A percentile compares a stretch with the other conserved stretches of the same genome.
phyloP scores from a whole-genome alignment of 345 rosid species.

The Turnera subulata region DNA sequence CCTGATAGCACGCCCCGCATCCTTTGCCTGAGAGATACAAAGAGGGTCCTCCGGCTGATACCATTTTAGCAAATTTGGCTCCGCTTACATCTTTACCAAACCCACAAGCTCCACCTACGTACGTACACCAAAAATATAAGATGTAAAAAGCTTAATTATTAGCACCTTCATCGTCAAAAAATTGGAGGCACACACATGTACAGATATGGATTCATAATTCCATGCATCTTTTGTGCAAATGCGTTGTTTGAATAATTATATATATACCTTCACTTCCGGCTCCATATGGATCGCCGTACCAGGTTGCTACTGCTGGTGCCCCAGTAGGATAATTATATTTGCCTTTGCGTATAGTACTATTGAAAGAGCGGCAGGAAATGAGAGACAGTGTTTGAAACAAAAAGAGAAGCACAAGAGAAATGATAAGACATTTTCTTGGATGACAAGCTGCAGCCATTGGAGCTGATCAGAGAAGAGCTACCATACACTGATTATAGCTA shows the following conservation, averaged over 20 bases:
- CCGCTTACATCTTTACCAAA: conserved; percentile 37
- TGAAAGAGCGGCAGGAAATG: too few species aligned
- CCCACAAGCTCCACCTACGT: conserved; percentile 52
- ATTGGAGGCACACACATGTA: background rate
- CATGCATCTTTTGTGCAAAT: background rate
- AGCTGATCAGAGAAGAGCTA: too few species aligned
- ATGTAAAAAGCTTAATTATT: too few species aligned
- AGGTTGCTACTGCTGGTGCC: conserved; percentile 46
- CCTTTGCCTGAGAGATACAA: conserved; percentile 46
- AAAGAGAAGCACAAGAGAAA: too few species aligned
- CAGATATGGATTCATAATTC: too few species aligned
- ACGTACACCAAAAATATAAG: too few species aligned
- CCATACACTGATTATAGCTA: too few species aligned
- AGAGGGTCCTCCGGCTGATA: conserved; percentile 39
- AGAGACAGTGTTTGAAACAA: too few species aligned
- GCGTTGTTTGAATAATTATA: too few species aligned
- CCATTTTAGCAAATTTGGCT: conserved; percentile 42
- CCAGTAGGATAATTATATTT: conserved; percentile 1
- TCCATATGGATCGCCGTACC: conserved; percentile 53
- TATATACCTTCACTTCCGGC: conserved; percentile 45
- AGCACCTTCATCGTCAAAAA: background rate
- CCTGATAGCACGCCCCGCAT: conserved; percentile 58
- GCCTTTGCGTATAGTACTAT: too few species aligned
- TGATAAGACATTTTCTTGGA: too few species aligned
- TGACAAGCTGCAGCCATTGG: too few species aligned